Evolutionary conservation across 1,139 yeast species (phyloP), one percentile per base, ranked within the genome.

Genomic region (Ogataea hybrid): DNA sequence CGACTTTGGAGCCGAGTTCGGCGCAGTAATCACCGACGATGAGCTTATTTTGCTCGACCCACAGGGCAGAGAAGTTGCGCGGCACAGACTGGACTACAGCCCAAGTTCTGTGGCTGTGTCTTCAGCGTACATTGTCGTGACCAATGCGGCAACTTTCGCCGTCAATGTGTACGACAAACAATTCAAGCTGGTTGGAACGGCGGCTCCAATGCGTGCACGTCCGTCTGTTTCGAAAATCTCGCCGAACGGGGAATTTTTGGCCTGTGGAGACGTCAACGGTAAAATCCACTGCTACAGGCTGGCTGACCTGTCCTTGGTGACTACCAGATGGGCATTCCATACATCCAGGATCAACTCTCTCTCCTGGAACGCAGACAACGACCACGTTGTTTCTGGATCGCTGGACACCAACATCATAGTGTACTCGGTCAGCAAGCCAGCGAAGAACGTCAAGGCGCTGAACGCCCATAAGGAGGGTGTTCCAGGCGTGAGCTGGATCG

Each of bases 241-340:
- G 0, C 94, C 92, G 5, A 71, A 81, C 52, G 84, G 80, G 10
- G 65, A 71, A 46, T 75, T 69, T 48, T 70, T 84, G 20, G 97
- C 97, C 0, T 87, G 84, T 18, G 97, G 97, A 38, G 97, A 90
- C 58, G 71, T 76, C 4, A 70, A 84, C 35, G 98, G 98, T 30
- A 92, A 92, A 61, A 86, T 88, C 52, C 67, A 82, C 11, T 70
- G 88, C 23, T 88, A 80, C 64, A 75, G 79, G 47, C 61, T 77
- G 14, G 63, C 65, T 1, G 80, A 79, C 36, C 77, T 72, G 31
- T 57, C 74, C 6, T 70, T 86, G 6, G 77, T 84, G 35, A 89
- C 97, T 1, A 79, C 94, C 0, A 78, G 97, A 59, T 92, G 99
- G 99, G 84, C 95, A 0, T 90, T 86, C 79, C 97, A 94, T 62